A percentile compares a stretch with the other conserved stretches of the same genome.
Conservation (phyloP, 2,329 filamentous ascomycete genomes). For the Cladosporium sp. region DNA sequence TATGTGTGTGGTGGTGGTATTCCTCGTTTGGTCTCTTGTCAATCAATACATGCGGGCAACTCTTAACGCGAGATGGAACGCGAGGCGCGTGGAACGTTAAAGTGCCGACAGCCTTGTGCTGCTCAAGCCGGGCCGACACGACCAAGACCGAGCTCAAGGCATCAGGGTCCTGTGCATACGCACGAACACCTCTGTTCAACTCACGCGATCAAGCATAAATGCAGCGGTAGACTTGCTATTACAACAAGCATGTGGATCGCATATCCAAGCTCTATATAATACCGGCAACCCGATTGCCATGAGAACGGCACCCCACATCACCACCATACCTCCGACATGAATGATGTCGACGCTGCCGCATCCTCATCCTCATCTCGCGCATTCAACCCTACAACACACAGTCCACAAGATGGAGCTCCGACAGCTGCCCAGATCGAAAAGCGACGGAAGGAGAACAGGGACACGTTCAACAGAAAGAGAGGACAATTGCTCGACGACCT, state of each 20-base stretch:
- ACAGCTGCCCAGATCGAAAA: conserved; percentile 28
- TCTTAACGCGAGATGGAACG: neutral
- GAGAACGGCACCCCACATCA: conserved; percentile 10
- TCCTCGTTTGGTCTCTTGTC: neutral
- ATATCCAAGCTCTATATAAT: neutral
- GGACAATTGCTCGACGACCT: conserved; percentile 55
- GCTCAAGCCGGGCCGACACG: neutral
- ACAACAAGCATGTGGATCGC: neutral
- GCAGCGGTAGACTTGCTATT: neutral
- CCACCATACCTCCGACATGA: conserved; percentile 35
- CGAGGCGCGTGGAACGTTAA: neutral
- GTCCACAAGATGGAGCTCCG: conserved; percentile 20
- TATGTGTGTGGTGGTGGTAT: neutral
- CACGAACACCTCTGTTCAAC: neutral
- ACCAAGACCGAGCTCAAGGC: neutral
- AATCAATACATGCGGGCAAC: conserved; percentile 4
- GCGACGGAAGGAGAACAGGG: conserved; percentile 34
- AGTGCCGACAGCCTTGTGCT: neutral
- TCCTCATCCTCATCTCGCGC: conserved; percentile 21
- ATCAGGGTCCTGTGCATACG: neutral
- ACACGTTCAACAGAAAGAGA: conserved; percentile 43
- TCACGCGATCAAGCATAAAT: neutral
- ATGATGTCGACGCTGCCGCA: conserved; percentile 33
- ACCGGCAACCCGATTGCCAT: neutral
- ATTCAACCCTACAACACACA: conserved; percentile 18